These are phyloP conservation scores for Didymellaceae sp. DNA, from an alignment of 2,329 filamentous ascomycete genomes.

Conservation along the genomic window DNA sequence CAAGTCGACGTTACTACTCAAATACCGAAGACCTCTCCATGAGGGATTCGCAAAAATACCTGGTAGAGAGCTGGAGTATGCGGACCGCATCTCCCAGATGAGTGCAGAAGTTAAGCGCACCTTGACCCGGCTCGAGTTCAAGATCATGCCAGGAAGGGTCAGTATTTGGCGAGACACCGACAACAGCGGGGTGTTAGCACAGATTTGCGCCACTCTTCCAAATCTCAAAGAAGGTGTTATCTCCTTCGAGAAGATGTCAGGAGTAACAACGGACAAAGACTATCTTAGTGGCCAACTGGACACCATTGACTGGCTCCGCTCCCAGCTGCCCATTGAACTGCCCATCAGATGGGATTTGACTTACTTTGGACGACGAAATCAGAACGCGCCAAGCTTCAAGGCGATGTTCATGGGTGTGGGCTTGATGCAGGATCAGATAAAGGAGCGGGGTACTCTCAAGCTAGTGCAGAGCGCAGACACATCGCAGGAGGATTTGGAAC, in stretches of 20 bases:
- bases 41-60: background rate
- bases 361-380: background rate
- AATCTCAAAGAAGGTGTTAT: slow-evolving; percentile 15
- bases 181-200: background rate
- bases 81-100: slow-evolving; percentile 19
- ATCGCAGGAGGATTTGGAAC: background rate
- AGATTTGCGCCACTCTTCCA: slow-evolving; percentile 17
- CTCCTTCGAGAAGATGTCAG: slow-evolving; percentile 2
- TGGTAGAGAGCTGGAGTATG: background rate
- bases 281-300: background rate
- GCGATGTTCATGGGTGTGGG: background rate
- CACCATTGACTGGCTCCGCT: slow-evolving; percentile 6
- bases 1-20: slow-evolving; percentile 21
- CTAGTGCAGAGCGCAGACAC: slow-evolving; percentile 4
- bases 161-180: background rate
- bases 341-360: slow-evolving; percentile 8
- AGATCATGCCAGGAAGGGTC: background rate
- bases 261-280: too few species aligned
- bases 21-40: background rate
- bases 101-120: slow-evolving; percentile 7
- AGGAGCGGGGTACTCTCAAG: background rate
- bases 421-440: background rate
- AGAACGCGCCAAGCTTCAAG: background rate
- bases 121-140: slow-evolving; percentile 23
- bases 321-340: background rate